Percentiles rank a stretch among this genome's conserved stretches.
Evolutionary conservation across 495 filamentous ascomycete species (phyloP).

Genomic region (Penicillium crystallinum): DNA sequence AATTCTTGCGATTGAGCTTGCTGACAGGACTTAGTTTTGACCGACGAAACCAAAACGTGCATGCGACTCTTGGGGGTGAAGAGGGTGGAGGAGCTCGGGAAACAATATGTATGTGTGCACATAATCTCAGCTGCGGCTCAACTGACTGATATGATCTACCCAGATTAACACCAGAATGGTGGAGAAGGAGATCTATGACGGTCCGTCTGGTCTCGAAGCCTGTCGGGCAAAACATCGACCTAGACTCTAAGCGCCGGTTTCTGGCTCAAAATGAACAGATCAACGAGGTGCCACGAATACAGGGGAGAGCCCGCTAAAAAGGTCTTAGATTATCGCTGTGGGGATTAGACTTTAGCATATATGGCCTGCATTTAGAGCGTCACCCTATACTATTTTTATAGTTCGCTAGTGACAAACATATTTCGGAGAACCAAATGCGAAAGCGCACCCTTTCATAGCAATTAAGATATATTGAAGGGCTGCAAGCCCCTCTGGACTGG

Average conservation of each 20-base stretch:
- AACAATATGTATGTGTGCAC: conserved; percentile 58
- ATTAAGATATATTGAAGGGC: too few species aligned
- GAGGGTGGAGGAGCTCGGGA: conserved; percentile 62
- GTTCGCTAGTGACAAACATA: too few species aligned
- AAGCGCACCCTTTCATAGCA: too few species aligned
- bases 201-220: conserved; percentile 51
- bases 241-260: conserved; percentile 9
- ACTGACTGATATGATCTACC: background rate
- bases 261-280: background rate
- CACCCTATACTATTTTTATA: too few species aligned
- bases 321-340: too few species aligned
- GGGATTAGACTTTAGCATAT: too few species aligned
- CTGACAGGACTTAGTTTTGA: conserved; percentile 54
- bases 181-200: conserved; percentile 69
- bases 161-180: conserved; percentile 68
- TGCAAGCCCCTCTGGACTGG: too few species aligned
- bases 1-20: background rate
- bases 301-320: too few species aligned
- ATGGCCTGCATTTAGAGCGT: too few species aligned
- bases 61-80: conserved; percentile 81
- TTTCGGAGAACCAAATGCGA: too few species aligned
- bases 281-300: too few species aligned
- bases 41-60: conserved; percentile 75
- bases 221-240: conserved; percentile 18
- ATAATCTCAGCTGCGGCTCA: background rate